A percentile compares a stretch with the other conserved stretches of the same genome.
phyloP scores from a whole-genome alignment of 2,329 filamentous ascomycete genomes.

The Corniculantispora saksenae region DNA sequence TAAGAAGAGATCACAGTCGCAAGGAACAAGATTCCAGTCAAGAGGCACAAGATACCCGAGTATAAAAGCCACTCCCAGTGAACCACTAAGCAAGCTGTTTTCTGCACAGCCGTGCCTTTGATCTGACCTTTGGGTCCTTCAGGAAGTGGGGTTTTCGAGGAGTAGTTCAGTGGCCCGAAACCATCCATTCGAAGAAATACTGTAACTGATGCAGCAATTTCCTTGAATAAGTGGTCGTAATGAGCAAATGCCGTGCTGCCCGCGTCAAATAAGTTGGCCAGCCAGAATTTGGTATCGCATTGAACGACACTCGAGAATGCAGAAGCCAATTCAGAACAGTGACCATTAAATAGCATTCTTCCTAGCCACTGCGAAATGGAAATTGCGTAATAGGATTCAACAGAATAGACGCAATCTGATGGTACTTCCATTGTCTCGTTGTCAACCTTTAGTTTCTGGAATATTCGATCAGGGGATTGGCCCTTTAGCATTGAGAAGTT shows the following conservation, averaged over 20 bases:
- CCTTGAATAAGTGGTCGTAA: not conserved
- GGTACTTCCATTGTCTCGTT: not conserved
- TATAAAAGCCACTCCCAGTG: not conserved
- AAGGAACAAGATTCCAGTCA: not conserved
- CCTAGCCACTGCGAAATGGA: not conserved
- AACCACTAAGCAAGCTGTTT: not conserved
- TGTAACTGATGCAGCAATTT: not conserved
- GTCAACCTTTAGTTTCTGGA: not conserved
- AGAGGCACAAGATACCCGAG: not conserved
- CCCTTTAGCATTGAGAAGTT: not conserved
- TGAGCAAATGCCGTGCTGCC: not conserved
- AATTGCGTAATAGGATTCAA: not conserved
- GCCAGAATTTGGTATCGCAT: not conserved
- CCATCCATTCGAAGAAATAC: not conserved
- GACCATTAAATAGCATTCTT: not conserved
- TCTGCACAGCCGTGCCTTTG: not conserved
- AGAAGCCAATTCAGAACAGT: not conserved
- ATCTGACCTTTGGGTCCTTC: not conserved
- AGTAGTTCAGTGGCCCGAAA: too few species aligned
- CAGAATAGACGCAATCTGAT: not conserved
- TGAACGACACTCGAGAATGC: not conserved
- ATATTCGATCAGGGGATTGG: not conserved
- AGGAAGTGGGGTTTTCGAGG: too few species aligned
- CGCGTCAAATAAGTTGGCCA: not conserved
- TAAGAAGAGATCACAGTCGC: not conserved